Percentiles rank a stretch among this genome's conserved stretches.
phyloP scores from a whole-genome alignment of 108 stramenopile species.

The Discostella pseudostelligera region DNA sequence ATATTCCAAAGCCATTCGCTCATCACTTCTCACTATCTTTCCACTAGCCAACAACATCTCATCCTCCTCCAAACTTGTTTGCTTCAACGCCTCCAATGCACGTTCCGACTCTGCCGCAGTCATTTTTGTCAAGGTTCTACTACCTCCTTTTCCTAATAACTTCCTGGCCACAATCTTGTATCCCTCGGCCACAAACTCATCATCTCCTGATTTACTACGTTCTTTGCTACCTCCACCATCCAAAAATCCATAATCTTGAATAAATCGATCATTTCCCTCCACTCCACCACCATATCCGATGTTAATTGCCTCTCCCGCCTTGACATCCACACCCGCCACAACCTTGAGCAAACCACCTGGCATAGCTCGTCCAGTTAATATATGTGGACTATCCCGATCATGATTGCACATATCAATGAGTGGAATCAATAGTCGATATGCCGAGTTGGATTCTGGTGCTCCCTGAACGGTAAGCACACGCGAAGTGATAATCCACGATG shows the following conservation, averaged over 20 bases:
- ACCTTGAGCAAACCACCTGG: constrained; percentile 70
- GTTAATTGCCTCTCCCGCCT: constrained; percentile 66
- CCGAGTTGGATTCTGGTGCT: constrained; percentile 33
- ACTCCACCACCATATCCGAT: constrained; percentile 75
- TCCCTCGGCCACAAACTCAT: constrained; percentile 24
- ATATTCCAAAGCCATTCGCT: constrained; percentile 53
- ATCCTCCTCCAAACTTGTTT: constrained; percentile 61
- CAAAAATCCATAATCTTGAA: constrained; percentile 72
- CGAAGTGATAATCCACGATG: constrained; percentile 69
- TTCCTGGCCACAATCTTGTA: constrained; percentile 55
- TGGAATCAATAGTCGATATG: constrained; percentile 70
- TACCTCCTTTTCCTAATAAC: constrained; percentile 45
- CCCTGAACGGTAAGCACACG: constrained; percentile 75
- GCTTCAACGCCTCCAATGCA: constrained; percentile 50
- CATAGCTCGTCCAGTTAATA: constrained; percentile 69
- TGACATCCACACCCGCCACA: constrained; percentile 67
- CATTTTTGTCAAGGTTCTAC: constrained; percentile 45
- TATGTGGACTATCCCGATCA: constrained; percentile 63
- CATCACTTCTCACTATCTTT: constrained; percentile 30
- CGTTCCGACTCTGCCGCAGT: constrained; percentile 48
- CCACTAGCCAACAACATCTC: constrained; percentile 28
- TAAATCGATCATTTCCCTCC: constrained; percentile 73
- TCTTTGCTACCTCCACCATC: constrained; percentile 45
- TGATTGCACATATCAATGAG: constrained; percentile 87
- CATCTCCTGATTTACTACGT: constrained; percentile 13